Evolutionary conservation across 2,329 filamentous ascomycete species (phyloP), one percentile per base, ranked within the genome.

Genomic region (Penicillium expansum): DNA sequence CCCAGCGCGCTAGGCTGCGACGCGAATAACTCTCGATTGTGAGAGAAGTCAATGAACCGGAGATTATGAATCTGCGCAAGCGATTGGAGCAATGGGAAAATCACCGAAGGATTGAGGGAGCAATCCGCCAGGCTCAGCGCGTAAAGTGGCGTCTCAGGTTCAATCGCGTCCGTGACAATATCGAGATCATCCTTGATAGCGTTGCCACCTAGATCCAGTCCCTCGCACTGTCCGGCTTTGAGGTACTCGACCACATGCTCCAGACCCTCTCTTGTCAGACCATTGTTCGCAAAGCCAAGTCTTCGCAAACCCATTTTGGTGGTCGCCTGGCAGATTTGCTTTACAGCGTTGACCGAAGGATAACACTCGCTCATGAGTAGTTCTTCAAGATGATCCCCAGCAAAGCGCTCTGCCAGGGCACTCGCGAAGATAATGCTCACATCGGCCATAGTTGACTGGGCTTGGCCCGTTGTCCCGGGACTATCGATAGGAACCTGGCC

Each of bases 31-130:
- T 85, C 86, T 32, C 83, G 89, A 66, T 97, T 97, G 68, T 96
- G 91, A 5, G 91, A 96, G 35, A 99, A 79, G 71, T 97, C 94
- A 57, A 99, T 85, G 70, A 97, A 97, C 20, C 90, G 86, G 69
- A 97, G 88, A 61, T 88, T 84, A 2, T 82, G 81, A 55, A 97
- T 78, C 62, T 82, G 85, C 27, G 83, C 80, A 52, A 97, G 76
- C 7, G 85, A 85, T 5, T 91, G 91, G 49, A 97, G 82, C 13
- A 97, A 79, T 52, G 85, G 84, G 72, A 84, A 88, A 22, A 97
- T 78, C 11, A 88, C 86, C 0, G 84, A 80, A 0, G 91, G 87
- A 5, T 83, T 85, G 53, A 99, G 79, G 56, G 91, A 90, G 76
- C 92, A 97, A 66, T 92, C 88, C 1, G 92, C 91, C 60, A 99